phyloP scores from a whole-genome alignment of 2,329 filamentous ascomycete species.

The Grosmannia serpens region DNA sequence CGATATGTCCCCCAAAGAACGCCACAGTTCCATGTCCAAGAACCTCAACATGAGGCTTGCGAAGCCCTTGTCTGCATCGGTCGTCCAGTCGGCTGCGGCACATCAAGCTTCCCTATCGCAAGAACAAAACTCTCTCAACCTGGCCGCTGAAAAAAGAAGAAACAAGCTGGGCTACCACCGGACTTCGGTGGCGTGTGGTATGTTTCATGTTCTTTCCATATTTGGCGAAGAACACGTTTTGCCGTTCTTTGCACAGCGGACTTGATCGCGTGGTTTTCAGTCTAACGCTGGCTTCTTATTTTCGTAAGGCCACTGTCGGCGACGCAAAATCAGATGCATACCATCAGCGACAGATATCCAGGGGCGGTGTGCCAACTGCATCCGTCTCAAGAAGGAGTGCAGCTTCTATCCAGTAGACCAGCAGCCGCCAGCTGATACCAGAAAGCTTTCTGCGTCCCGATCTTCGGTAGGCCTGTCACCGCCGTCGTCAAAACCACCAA shows the following conservation, averaged over 20 bases:
- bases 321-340: constrained; percentile 87
- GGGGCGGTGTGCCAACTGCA: constrained; percentile 82
- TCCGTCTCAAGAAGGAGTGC: constrained; percentile 87
- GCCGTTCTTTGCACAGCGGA: too few species aligned
- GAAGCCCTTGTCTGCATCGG: constrained; percentile 38
- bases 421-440: constrained; percentile 40
- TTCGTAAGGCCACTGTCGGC: constrained; percentile 69
- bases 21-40: constrained; percentile 25
- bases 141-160: constrained; percentile 45
- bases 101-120: constrained; percentile 13
- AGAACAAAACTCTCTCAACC: constrained; percentile 22
- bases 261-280: not conserved
- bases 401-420: constrained; percentile 86
- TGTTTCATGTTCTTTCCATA: constrained; percentile 29
- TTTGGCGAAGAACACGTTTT: too few species aligned
- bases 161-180: constrained; percentile 95
- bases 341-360: constrained; percentile 60
- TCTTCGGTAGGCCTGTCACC: constrained; percentile 21
- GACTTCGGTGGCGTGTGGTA: constrained; percentile 91
- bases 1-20: constrained; percentile 22
- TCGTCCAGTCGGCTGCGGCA: constrained; percentile 17
- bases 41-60: constrained; percentile 31
- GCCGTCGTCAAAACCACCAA: constrained; percentile 13
- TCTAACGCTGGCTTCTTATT: not conserved
- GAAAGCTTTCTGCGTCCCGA: constrained; percentile 29